Evolutionary conservation across 2,329 filamentous ascomycete genomes (phyloP), one percentile per base, ranked within the genome.

Genomic region (Lojkania enalia): DNA sequence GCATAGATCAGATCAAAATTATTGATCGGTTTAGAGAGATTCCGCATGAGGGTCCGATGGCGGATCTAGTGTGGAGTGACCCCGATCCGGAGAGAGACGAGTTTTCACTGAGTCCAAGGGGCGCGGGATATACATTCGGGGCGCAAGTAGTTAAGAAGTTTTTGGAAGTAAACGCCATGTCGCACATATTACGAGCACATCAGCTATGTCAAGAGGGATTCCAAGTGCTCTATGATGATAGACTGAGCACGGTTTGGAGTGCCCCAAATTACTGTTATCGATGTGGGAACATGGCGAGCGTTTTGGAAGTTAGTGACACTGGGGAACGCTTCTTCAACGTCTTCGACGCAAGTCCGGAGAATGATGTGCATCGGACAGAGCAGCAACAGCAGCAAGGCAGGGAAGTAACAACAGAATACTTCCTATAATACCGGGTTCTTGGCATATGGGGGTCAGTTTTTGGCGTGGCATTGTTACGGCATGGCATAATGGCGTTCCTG

Each of bases 1-100:
- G 89, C 33, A 96, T 99, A 67, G 94, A 99, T 70, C 94, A 99
- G 74, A 97, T 99, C 74, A 97, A 99, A 72, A 95, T 99, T 70
- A 97, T 99, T 68, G 94, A 99, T 74, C 89, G 94, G 35, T 99
- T 97, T 77, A 86, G 94, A 57, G 94, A 99, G 69, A 99, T 99
- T 48, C 94, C 94, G 4, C 94, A 99, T 73, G 94, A 99, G 73
- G 94, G 94, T 0, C 94, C 94, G 23, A 99, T 99, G 94, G 94
- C 94, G n/a, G 94, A 99, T 70, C 77, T 99, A 4, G 94, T 99
- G 21, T 99, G 94, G 94, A 96, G 90, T 15, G 94, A 99, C 68
- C 94, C 94, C 0, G 94, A 99, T 67, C 87, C 89, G n/a, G 94
- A 99, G 60, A 83, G 91, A 45, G 94, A 99, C 72, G 94, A 99